phyloP scores from a whole-genome alignment of 1,139 yeast species.

The Protomyces macrosporus region DNA sequence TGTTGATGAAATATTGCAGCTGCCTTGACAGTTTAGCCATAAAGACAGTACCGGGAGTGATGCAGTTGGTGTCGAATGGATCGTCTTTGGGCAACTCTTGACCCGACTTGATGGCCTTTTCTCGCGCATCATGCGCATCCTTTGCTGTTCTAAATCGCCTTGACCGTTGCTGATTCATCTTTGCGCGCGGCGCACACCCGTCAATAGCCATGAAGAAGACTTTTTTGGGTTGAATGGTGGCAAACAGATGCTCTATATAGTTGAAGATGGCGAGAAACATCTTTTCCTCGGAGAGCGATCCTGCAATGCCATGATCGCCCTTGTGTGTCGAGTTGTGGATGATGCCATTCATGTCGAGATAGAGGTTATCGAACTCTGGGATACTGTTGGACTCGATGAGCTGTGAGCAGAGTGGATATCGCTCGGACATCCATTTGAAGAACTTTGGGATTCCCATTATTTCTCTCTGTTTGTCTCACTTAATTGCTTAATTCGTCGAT shows the following conservation, averaged over 20 bases:
- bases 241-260: slow-evolving; percentile 88
- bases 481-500: too few relatives aligned
- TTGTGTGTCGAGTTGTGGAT: slow-evolving; percentile 85
- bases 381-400: slow-evolving; percentile 75
- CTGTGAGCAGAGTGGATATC: slow-evolving; percentile 97
- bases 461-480: too few relatives aligned
- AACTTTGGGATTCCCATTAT: slow-evolving; percentile 29
- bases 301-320: slow-evolving; percentile 44
- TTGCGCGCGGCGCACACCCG: slow-evolving; percentile 98
- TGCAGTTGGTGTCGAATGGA: slow-evolving; percentile 83
- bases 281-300: slow-evolving; percentile 76
- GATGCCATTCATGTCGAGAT: slow-evolving; percentile 90
- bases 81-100: slow-evolving; percentile 54
- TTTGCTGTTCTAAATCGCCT: slow-evolving; percentile 93
- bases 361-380: slow-evolving; percentile 91
- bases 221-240: slow-evolving; percentile 77
- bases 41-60: slow-evolving; percentile 97
- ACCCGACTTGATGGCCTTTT: slow-evolving; percentile 60
- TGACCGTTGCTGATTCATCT: slow-evolving; percentile 96
- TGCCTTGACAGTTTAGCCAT: slow-evolving; percentile 85
- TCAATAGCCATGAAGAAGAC: slow-evolving; percentile 96
- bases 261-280: slow-evolving; percentile 90
- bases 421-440: slow-evolving; percentile 79
- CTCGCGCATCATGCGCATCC: slow-evolving; percentile 73
- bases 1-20: slow-evolving; percentile 82